Evolutionary conservation across 306 rosid genomes (phyloP).

Genomic region (Begonia loranthoides): DNA sequence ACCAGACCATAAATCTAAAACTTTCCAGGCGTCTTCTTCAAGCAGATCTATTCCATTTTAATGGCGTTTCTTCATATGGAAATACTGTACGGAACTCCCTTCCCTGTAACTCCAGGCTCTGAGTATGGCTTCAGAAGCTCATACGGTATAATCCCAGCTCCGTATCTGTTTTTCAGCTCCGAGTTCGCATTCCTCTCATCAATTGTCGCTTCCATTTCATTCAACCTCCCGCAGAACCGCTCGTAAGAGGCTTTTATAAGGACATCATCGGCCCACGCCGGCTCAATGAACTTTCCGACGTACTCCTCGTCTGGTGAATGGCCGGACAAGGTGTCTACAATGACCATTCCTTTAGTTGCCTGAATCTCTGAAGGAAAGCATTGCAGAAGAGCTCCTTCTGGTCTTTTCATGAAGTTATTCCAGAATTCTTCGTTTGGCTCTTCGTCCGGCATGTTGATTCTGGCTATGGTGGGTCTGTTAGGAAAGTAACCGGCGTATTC

Average conservation of each 20-base stretch:
- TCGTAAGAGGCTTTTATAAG: constrained; percentile 19
- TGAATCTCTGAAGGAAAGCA: constrained; percentile 29
- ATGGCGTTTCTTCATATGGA: neutral
- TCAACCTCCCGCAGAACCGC: constrained; percentile 13
- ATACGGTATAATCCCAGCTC: constrained; percentile 27
- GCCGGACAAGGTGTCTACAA: constrained; percentile 15
- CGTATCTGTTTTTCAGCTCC: constrained; percentile 15
- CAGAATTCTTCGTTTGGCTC: constrained; percentile 14
- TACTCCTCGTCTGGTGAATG: constrained; percentile 30
- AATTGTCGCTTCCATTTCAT: constrained; percentile 13
- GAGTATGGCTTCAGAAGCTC: constrained; percentile 31
- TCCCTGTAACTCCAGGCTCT: constrained; percentile 19
- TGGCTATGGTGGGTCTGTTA: constrained; percentile 22
- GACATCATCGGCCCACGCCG: constrained; percentile 18
- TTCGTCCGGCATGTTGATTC: constrained; percentile 21
- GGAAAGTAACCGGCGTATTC: constrained; percentile 26
- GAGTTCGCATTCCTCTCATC: constrained; percentile 18
- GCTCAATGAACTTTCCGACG: constrained; percentile 13
- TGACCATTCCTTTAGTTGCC: constrained; percentile 24
- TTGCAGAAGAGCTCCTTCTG: constrained; percentile 16
- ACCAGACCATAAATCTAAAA: too few relatives aligned
- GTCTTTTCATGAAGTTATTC: constrained; percentile 12
- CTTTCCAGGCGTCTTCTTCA: too few relatives aligned
- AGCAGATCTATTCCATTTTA: too few relatives aligned
- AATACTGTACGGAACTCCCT: constrained; percentile 27